phyloP scores from a whole-genome alignment of 2,329 filamentous ascomycete species.

The Xylariales sp. region DNA sequence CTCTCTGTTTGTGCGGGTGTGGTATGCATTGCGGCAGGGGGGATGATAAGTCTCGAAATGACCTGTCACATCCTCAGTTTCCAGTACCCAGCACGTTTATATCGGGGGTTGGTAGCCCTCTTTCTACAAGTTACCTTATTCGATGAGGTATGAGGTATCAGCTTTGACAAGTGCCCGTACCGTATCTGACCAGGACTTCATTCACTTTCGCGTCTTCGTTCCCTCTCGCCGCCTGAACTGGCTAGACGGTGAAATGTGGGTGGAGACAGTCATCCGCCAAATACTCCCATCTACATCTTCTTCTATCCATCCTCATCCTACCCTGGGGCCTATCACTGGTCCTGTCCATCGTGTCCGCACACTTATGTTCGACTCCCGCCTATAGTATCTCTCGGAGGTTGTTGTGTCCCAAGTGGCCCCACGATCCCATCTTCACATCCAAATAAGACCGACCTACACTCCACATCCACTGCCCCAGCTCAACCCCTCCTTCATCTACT shows the following conservation, averaged over 20 bases:
- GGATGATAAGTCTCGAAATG: conserved; percentile 29
- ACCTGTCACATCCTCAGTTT: conserved; percentile 23
- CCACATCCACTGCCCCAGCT: conserved; percentile 48
- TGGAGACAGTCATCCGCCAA: conserved; percentile 35
- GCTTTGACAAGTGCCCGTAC: conserved; percentile 23
- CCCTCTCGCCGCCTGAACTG: conserved; percentile 35
- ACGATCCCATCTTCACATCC: conserved; percentile 49
- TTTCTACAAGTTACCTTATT: conserved; percentile 25
- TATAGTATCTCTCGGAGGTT: conserved; percentile 43
- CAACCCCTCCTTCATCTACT: conserved; percentile 50
- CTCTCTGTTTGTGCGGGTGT: conserved; percentile 35
- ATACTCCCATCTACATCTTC: conserved; percentile 43
- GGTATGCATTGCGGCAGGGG: conserved; percentile 22
- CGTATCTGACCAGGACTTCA: conserved; percentile 30
- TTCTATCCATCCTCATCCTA: conserved; percentile 45
- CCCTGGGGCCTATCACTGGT: conserved; percentile 41
- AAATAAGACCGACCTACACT: conserved; percentile 50
- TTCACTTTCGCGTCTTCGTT: conserved; percentile 22
- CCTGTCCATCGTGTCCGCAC: conserved; percentile 41
- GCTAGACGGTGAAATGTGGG: conserved; percentile 38
- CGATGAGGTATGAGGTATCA: conserved; percentile 31
- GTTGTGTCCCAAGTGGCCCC: conserved; percentile 46
- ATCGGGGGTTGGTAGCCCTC: conserved; percentile 25
- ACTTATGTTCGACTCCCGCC: conserved; percentile 50
- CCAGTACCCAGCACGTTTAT: conserved; percentile 17